phyloP scores from a whole-genome alignment of 202 grass and related monocot genomes.

The Setaria viridis region DNA sequence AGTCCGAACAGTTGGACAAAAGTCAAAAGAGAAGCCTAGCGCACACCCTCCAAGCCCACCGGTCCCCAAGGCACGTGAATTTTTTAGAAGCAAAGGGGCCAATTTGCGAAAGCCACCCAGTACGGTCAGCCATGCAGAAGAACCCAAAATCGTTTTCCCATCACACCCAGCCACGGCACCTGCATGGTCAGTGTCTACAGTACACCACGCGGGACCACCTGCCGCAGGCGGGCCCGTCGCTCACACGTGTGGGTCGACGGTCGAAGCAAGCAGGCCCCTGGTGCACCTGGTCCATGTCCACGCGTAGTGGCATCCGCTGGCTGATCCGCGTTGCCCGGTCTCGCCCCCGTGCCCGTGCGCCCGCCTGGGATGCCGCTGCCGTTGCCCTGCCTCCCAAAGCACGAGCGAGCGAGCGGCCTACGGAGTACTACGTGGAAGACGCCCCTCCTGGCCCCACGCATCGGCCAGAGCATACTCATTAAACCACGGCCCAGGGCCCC shows the following conservation, averaged over 20 bases:
- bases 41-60: not conserved
- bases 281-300: conserved; percentile 19
- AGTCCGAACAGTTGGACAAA: conserved; percentile 42
- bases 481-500: not conserved
- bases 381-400: not conserved
- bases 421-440: not conserved
- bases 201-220: not conserved
- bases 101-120: conserved; percentile 34
- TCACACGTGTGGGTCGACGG: conserved; percentile 2
- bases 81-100: conserved; percentile 7
- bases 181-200: conserved; percentile 19
- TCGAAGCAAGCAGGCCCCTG: not conserved
- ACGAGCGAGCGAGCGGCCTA: not conserved
- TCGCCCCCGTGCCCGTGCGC: not conserved
- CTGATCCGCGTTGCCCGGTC: not conserved
- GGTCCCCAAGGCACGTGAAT: not conserved
- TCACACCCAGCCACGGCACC: not conserved
- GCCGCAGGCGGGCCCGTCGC: not conserved
- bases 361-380: not conserved
- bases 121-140: not conserved
- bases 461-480: not conserved
- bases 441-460: not conserved
- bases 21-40: conserved; percentile 47
- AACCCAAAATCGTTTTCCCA: not conserved
- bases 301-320: too few species aligned